phyloP scores from a whole-genome alignment of 208 protist genomes.

The Trypanosoma lewisi region DNA sequence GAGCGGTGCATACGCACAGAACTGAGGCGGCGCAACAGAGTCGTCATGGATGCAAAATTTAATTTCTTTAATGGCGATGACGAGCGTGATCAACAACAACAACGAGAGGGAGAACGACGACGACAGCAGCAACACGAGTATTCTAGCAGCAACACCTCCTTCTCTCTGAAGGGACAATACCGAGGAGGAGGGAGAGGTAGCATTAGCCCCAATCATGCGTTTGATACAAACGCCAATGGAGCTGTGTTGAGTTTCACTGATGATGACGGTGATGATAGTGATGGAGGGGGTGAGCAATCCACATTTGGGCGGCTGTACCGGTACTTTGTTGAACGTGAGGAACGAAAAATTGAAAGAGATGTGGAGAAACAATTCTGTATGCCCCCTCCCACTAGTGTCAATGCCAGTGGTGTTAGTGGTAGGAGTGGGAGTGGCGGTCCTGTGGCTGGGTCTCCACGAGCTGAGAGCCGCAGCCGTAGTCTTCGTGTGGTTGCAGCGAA shows the following conservation, averaged over 20 bases:
- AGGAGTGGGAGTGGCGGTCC: not conserved
- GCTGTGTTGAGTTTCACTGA: slow-evolving; percentile 1
- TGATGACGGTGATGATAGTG: slow-evolving; percentile 8
- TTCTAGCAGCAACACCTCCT: not conserved
- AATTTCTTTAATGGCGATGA: slow-evolving; percentile 72
- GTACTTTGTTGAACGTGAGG: slow-evolving; percentile 32
- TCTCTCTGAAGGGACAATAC: not conserved
- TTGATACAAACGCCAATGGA: too few species aligned
- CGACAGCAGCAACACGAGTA: too few species aligned
- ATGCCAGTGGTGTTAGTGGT: not conserved
- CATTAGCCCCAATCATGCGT: too few species aligned
- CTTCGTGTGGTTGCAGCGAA: slow-evolving; percentile 15
- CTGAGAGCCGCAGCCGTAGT: slow-evolving; percentile 11
- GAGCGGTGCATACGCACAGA: slow-evolving; percentile 65
- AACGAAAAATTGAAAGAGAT: slow-evolving; percentile 24
- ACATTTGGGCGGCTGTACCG: slow-evolving; percentile 28
- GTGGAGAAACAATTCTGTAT: slow-evolving; percentile 13
- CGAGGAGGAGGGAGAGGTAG: too few species aligned
- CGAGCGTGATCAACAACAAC: slow-evolving; percentile 4
- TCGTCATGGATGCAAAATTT: slow-evolving; percentile 73
- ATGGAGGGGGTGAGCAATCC: slow-evolving; percentile 23
- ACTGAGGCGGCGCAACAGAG: slow-evolving; percentile 63
- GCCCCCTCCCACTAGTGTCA: not conserved
- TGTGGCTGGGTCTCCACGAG: not conserved
- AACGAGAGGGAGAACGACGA: too few species aligned